Evolutionary conservation across 2,329 filamentous ascomycete species (phyloP), one percentile per base, ranked within the genome.

Genomic region (Davidsoniella virescens): DNA sequence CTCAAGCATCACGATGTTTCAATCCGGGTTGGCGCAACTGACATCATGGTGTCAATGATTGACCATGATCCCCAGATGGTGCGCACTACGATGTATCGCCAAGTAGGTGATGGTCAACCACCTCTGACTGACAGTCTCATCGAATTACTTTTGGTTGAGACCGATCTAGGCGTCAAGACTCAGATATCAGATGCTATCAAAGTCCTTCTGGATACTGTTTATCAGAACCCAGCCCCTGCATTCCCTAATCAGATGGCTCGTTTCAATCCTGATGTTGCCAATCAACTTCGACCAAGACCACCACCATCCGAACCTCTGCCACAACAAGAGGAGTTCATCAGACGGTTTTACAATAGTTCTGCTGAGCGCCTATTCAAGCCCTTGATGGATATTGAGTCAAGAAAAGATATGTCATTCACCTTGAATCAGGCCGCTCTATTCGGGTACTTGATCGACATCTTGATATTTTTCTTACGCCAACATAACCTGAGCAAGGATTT

Each of bases 61-160:
- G 92, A 98, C 59, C 88, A 96, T 61, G 92, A 98, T 59, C 84
- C 90, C 2, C 78, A 87, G 58, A 87, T 95, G 82, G 90, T 98
- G 61, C 83, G 92, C 45, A 80, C 83, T 57, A 93, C 90, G 50
- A 88, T 96, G 58, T 90, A 94, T 63, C 86, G 87, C 55, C 87
- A 94, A 56, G 82, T 95, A 55, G 82, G 83, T 56, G 87, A 95
- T 56, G 88, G 88, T 61, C 80, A 85, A 57, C 78, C 81, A 2
- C 86, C 87, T 4, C 67, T 98, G 49, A 95, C 87, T 1, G 92
- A 96, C 61, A 93, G 86, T 0, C 69, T 98, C 39, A 94, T 96
- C 52, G 90, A 95, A 58, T 72, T 98, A 40, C 74, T 98, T 1
- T 73, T 96, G 44, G 80, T 92, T 2, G 92, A 98, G 66, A 82